A percentile compares a stretch with the other conserved stretches of the same genome.
These are phyloP conservation scores for Pythium rhizo-oryzae DNA, from an alignment of 352 stramenopile species.

Conservation along the genomic window DNA sequence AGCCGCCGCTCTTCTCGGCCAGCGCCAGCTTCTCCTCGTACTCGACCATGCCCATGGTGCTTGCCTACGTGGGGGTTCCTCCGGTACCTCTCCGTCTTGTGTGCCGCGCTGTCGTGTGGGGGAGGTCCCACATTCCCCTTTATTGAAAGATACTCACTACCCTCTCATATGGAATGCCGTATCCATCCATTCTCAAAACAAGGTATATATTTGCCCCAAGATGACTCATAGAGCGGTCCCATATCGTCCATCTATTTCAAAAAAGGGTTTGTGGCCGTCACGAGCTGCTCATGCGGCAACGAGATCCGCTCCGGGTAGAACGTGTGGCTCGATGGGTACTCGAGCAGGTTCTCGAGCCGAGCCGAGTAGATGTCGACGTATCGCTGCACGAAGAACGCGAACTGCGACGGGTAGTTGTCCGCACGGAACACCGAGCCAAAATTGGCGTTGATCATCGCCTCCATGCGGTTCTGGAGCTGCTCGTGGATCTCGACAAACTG, in stretches of 20 bases:
- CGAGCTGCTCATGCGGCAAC: constrained; percentile 56
- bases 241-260: constrained; percentile 23
- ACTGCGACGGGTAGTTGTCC: constrained; percentile 83
- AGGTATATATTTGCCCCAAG: not conserved
- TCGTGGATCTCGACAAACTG: constrained; percentile 64
- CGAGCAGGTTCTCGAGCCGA: constrained; percentile 79
- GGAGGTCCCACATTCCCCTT: constrained; percentile 9
- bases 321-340: constrained; percentile 82
- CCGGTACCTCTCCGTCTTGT: constrained; percentile 11
- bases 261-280: constrained; percentile 18
- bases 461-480: constrained; percentile 69
- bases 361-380: constrained; percentile 91
- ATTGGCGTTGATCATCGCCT: constrained; percentile 82
- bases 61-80: constrained; percentile 7
- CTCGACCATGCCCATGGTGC: constrained; percentile 34
- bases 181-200: not conserved
- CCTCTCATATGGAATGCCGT: not conserved
- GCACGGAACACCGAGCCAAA: constrained; percentile 90
- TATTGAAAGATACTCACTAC: constrained; percentile 7
- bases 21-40: constrained; percentile 37
- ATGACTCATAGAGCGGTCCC: not conserved
- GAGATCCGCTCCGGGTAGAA: constrained; percentile 82
- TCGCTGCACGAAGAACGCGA: constrained; percentile 84
- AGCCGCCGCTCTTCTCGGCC: constrained; percentile 32
- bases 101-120: not conserved